phyloP scores from a whole-genome alignment of 176 grass and related monocot genomes.

The Cymbopogon citratus region DNA sequence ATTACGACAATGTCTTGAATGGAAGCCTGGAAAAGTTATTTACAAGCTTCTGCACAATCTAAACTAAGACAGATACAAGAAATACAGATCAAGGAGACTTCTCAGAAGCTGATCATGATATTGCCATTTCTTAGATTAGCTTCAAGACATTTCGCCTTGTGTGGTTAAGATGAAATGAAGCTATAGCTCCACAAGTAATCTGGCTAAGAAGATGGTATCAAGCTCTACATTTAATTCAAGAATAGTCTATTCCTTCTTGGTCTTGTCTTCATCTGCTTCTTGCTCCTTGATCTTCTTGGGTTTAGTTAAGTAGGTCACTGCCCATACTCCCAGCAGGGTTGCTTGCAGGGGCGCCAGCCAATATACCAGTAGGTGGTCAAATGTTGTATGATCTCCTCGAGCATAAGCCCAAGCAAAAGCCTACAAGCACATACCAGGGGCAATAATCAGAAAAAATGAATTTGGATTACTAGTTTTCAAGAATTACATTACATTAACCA shows the following conservation, averaged over 20 bases:
- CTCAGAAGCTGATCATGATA: not conserved
- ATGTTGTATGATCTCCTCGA: constrained; percentile 70
- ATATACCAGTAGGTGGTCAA: constrained; percentile 88
- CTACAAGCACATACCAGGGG: constrained; percentile 36
- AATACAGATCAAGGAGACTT: not conserved
- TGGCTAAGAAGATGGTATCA: not conserved
- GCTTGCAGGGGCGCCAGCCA: constrained; percentile 93
- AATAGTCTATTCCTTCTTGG: constrained; percentile 53
- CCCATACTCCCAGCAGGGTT: constrained; percentile 72
- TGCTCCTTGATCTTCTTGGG: constrained; percentile 38
- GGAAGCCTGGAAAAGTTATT: constrained; percentile 12
- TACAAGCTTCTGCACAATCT: constrained; percentile 20
- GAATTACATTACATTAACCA: not conserved
- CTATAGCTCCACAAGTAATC: not conserved
- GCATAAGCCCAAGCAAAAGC: constrained; percentile 98
- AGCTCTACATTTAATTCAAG: constrained; percentile 12
- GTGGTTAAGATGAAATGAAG: not conserved
- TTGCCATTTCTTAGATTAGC: not conserved
- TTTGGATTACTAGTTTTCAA: not conserved
- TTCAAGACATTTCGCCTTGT: not conserved
- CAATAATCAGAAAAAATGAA: constrained; percentile 21
- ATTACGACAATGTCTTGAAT: not conserved
- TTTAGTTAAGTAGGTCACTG: constrained; percentile 51
- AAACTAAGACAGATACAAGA: not conserved
- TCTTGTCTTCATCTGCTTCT: constrained; percentile 49